Conservation (phyloP, 2,329 filamentous ascomycete species). For the Bipolaris sorokiniana region DNA sequence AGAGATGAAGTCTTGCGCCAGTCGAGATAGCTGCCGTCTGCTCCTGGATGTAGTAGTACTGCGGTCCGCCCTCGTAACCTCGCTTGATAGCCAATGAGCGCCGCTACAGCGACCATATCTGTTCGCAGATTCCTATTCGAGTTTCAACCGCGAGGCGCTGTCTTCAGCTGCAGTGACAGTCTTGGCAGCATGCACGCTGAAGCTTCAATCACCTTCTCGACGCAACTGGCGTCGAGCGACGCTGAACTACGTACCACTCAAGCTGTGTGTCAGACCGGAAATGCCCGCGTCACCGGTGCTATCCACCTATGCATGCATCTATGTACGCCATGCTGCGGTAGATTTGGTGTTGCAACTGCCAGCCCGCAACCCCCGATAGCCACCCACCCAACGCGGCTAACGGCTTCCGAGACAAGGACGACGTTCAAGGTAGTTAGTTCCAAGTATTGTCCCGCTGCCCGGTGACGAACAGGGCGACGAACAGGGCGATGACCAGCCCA, state of each 20-base stretch:
- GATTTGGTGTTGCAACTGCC: conserved; percentile 6
- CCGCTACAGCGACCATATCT: not conserved
- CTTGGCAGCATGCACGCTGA: conserved; percentile 23
- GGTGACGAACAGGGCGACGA: conserved; percentile 10
- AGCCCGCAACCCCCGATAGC: conserved; percentile 3
- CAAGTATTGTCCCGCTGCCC: conserved; percentile 19
- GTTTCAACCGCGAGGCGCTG: conserved; percentile 4
- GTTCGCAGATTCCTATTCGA: conserved; percentile 4
- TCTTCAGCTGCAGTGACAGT: conserved; percentile 8
- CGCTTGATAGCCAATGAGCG: not conserved
- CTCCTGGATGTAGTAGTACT: not conserved
- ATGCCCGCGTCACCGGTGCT: conserved; percentile 12
- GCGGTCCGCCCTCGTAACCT: not conserved
- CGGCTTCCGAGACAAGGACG: conserved; percentile 13
- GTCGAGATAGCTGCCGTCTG: conserved; percentile 1
- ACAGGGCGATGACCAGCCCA: conserved; percentile 4
- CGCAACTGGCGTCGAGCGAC: conserved; percentile 4
- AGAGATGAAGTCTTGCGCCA: not conserved
- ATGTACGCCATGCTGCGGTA: conserved; percentile 8
- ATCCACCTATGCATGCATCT: conserved; percentile 10
- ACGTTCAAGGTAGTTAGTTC: not conserved
- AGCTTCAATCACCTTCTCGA: conserved; percentile 15
- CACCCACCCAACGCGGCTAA: conserved; percentile 6
- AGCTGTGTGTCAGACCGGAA: conserved; percentile 11
- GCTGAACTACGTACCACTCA: conserved; percentile 11